Base-by-base conservation (phyloP, 768 basidiomycete genomes). In the Pisolithus microcarpus region DNA sequence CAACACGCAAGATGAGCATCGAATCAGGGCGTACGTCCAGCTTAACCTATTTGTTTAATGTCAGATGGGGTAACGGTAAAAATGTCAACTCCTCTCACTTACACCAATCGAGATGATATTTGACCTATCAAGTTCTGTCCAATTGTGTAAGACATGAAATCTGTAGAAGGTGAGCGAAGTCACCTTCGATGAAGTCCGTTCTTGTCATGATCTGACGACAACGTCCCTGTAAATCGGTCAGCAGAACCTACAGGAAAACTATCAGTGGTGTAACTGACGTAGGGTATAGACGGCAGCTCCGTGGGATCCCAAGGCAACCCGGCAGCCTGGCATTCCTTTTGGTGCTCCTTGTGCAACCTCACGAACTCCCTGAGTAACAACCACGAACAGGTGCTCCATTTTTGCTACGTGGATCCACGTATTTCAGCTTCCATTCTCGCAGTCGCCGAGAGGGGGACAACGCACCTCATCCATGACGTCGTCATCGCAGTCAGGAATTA, bases 401-500 rank as follows among this genome's bases (percentile, higher is more conserved):
- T 87, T 81, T 87, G 85, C 81, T 83, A 49, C 26, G 40, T 24
- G 26, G 9, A 40, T 34, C 18, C 38, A 52, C 23, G 39, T 46
- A 37, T 42, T 43, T 42, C 39, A 28, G 6, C 26, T 4, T 13
- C 24, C 24, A 26, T 8, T 16, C 30, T 43, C 23, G 48, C 51
- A 39, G 5, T 40, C 37, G 31, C 19, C 50, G 55, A 46, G 15
- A n/a, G 15, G n/a, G 6, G n/a, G 37, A 26, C 49, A 43, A 64
- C 72, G 55, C 57, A 87, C 87, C 75, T 91, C 91, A 65, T 92
- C 91, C 90, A 88, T 89, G 51, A 88, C 81, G 60, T 88, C 85
- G 67, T 89, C 87, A 64, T 91, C 89, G 60, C 81, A 84, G 61
- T 89, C 89, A 7, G 79, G 78, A 52, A 92, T 91, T 44, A 91